Percentiles rank a stretch among this genome's conserved stretches.
These are phyloP conservation scores for Colletotrichum higginsianum DNA, from an alignment of 2,329 filamentous ascomycete genomes.

Conservation along the genomic window DNA sequence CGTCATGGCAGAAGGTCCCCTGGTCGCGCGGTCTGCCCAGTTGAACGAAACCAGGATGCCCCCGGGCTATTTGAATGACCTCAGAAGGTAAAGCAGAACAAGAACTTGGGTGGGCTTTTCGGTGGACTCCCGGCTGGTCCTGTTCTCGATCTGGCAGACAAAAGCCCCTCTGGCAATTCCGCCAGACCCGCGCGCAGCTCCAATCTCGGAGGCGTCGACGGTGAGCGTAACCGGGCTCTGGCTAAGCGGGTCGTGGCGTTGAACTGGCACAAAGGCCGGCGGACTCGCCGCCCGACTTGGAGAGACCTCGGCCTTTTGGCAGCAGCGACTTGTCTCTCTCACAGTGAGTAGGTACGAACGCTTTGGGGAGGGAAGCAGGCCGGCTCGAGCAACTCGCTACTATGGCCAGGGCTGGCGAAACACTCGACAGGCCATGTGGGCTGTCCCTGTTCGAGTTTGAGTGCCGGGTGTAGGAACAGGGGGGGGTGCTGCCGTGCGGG, in stretches of 20 bases:
- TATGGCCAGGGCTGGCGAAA: slow-evolving; percentile 34
- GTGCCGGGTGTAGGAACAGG: slow-evolving; percentile 38
- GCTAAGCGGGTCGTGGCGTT: slow-evolving; percentile 30
- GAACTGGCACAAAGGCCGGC: slow-evolving; percentile 12
- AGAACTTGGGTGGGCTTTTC: slow-evolving; percentile 26
- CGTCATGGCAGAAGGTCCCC: slow-evolving; percentile 20
- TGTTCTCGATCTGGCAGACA: slow-evolving; percentile 29
- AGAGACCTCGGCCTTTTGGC: slow-evolving; percentile 19
- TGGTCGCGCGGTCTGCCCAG: slow-evolving; percentile 10
- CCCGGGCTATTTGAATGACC: slow-evolving; percentile 35
- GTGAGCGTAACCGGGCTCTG: slow-evolving; percentile 26
- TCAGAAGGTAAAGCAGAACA: slow-evolving; percentile 29
- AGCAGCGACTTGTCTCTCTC: background rate
- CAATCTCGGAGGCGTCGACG: slow-evolving; percentile 33
- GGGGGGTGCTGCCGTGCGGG: slow-evolving; percentile 28
- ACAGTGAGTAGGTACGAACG: too few species aligned
- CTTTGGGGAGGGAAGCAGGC: background rate
- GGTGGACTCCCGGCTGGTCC: slow-evolving; percentile 25
- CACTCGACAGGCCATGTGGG: slow-evolving; percentile 42
- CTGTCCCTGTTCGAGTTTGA: slow-evolving; percentile 43
- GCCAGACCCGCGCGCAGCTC: slow-evolving; percentile 30
- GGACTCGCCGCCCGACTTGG: background rate
- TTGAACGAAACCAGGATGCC: slow-evolving; percentile 25
- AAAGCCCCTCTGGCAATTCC: slow-evolving; percentile 37
- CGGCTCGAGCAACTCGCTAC: slow-evolving; percentile 29